Evolutionary conservation across 345 rosid genomes (phyloP).

Genomic region (Trapa incisa): DNA sequence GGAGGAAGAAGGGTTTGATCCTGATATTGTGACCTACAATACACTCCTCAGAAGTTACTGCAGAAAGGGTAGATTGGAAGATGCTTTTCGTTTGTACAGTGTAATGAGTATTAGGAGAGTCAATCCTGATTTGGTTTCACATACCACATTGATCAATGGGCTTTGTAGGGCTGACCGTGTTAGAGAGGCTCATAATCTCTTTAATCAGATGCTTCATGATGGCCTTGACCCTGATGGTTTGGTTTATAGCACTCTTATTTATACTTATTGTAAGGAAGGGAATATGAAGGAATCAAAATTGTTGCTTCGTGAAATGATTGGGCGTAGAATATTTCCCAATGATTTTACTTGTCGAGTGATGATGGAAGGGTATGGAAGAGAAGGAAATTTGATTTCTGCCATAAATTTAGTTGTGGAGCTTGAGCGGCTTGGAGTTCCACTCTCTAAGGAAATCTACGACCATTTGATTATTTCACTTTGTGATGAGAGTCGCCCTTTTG

Average conservation of each 20-base stretch:
- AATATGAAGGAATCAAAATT: slow-evolving; percentile 45
- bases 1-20: slow-evolving; percentile 96
- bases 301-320: slow-evolving; percentile 58
- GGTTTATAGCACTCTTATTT: slow-evolving; percentile 63
- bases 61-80: slow-evolving; percentile 48
- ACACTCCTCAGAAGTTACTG: slow-evolving; percentile 71
- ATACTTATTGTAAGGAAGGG: slow-evolving; percentile 62
- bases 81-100: slow-evolving; percentile 66
- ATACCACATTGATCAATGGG: slow-evolving; percentile 61
- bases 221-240: slow-evolving; percentile 56
- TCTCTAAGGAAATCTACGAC: slow-evolving; percentile 39
- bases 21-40: slow-evolving; percentile 79
- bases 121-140: slow-evolving; percentile 67
- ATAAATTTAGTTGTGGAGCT: slow-evolving; percentile 65
- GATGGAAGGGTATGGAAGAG: slow-evolving; percentile 44
- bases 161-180: slow-evolving; percentile 72
- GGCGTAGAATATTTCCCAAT: slow-evolving; percentile 44
- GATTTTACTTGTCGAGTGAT: slow-evolving; percentile 45
- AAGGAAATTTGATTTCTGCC: slow-evolving; percentile 55
- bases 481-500: slow-evolving; percentile 56
- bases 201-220: slow-evolving; percentile 54
- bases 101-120: slow-evolving; percentile 64
- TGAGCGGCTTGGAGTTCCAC: slow-evolving; percentile 31
- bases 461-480: slow-evolving; percentile 47
- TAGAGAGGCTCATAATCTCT: slow-evolving; percentile 73